Percentiles rank a stretch among this genome's conserved stretches.
phyloP scores from a whole-genome alignment of 208 protist genomes.

The Trichomonas gallinae region DNA sequence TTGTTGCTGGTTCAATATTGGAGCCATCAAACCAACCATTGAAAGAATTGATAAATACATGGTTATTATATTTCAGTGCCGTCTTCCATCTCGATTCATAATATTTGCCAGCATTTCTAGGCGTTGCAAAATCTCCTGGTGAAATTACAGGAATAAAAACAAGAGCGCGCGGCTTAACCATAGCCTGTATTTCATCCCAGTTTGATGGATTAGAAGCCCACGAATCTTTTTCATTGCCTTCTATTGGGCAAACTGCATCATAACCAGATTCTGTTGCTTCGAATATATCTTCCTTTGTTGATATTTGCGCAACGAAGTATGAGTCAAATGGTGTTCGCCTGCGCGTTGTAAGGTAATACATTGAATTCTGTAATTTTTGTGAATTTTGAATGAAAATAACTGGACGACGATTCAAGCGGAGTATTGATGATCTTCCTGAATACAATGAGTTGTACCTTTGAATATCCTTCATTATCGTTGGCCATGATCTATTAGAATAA shows the following conservation, averaged over 20 bases:
- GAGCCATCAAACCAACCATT: constrained; percentile 55
- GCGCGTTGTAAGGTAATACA: not conserved
- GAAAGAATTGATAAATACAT: constrained; percentile 45
- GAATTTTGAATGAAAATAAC: not conserved
- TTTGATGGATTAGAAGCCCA: not conserved
- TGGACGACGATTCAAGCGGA: not conserved
- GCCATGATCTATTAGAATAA: not conserved
- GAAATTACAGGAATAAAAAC: not conserved
- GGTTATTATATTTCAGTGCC: constrained; percentile 19
- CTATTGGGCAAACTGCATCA: not conserved
- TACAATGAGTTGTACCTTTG: not conserved
- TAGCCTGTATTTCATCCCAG: not conserved
- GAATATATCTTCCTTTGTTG: not conserved
- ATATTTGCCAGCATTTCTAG: constrained; percentile 26
- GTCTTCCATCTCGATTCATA: constrained; percentile 36
- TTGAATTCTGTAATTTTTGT: not conserved
- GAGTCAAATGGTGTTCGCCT: not conserved
- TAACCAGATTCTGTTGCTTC: not conserved
- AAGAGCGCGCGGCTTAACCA: not conserved
- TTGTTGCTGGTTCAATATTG: constrained; percentile 46
- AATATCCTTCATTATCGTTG: not conserved
- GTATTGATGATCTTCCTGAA: not conserved
- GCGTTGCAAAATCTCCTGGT: not conserved
- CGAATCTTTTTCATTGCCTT: not conserved
- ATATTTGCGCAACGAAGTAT: not conserved